Conservation (phyloP, 495 filamentous ascomycete genomes). For the Penicillium taxi region DNA sequence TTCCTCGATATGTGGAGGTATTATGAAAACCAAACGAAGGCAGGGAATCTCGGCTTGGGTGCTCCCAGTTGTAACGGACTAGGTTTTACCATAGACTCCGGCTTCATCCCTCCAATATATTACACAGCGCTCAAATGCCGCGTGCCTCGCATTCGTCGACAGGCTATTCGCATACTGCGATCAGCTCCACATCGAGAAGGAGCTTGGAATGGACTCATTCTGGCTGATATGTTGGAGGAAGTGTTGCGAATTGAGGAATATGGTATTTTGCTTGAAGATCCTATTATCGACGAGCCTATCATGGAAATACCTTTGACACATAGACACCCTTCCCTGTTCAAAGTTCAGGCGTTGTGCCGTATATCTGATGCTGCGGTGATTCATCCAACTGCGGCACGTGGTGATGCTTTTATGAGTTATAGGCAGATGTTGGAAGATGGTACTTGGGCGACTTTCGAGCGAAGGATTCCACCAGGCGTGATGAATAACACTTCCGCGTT, state of each 20-base stretch:
- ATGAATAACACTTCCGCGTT: no score
- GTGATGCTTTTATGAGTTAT: slow-evolving; percentile 11
- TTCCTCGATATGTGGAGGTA: slow-evolving; percentile 24
- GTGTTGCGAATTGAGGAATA: slow-evolving; percentile 15
- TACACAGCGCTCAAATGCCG: slow-evolving; percentile 50
- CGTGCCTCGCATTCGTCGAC: slow-evolving; percentile 33
- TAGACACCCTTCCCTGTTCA: slow-evolving; percentile 2
- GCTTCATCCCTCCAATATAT: slow-evolving; percentile 46
- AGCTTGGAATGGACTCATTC: slow-evolving; percentile 33
- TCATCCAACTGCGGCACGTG: slow-evolving; percentile 6
- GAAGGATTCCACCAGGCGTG: slow-evolving; percentile 1
- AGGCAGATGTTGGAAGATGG: slow-evolving; percentile 2
- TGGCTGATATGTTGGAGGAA: slow-evolving; percentile 12
- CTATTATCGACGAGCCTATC: slow-evolving; percentile 2
- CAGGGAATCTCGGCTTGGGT: not conserved
- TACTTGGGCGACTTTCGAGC: slow-evolving; percentile 1
- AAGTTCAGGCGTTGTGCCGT: slow-evolving; percentile 1
- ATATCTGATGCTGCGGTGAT: slow-evolving; percentile 11
- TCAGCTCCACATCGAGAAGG: slow-evolving; percentile 42
- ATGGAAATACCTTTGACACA: not conserved
- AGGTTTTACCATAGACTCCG: slow-evolving; percentile 38
- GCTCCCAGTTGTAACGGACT: slow-evolving; percentile 6
- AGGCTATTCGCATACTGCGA: slow-evolving; percentile 36
- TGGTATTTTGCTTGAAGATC: slow-evolving; percentile 6
- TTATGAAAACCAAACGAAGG: slow-evolving; percentile 3